Base-by-base conservation (phyloP, 2,329 filamentous ascomycete genomes). In the Alternaria gaisen region DNA sequence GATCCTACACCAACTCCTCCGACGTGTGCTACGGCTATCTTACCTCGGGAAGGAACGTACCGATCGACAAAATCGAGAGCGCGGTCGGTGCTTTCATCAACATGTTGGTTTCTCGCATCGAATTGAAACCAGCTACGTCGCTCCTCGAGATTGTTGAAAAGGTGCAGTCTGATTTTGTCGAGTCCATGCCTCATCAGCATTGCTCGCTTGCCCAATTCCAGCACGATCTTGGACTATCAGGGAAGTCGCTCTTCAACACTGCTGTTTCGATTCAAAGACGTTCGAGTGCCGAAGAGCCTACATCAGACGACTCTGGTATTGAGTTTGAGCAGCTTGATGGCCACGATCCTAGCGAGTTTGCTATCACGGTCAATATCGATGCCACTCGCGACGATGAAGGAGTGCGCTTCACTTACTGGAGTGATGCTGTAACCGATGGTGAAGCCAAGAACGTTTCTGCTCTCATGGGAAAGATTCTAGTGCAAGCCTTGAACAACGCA, bases 1-100 rank as follows among this genome's bases (percentile, higher is more conserved):
- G 72, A 20, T 58, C 62, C 20, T 77, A 75, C 56, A 76, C 73
- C 12, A 61, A 63, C 2, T 70, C 71, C 0, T 66, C 72, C 2
- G 75, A 77, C 55, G 68, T 78, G 2, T 78, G 76, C 57, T 79
- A 77, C 41, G 76, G 76, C 8, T 79, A 79, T 47, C 66, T 78
- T 11, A 76, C 76, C 3, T 76, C 76, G 1, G 77, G 77, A 10
- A 75, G 77, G 10, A 83, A 85, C 65, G 75, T 81, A 14, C 80
- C 81, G 3, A 72, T 85, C 9, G 70, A 78, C 5, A 78, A 78
- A 2, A 81, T 85, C 11, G 76, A 83, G 48, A 77, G 80, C 26
- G 80, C 81, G 20, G 80, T 84, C 43, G 83, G 83, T 1, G 74
- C 80, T 4, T 80, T 81, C 56, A 80, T 83, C 58, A 81, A 80